These are phyloP conservation scores for Blastobotrys persicus DNA, from an alignment of 1,139 yeast genomes.

Conservation along the genomic window DNA sequence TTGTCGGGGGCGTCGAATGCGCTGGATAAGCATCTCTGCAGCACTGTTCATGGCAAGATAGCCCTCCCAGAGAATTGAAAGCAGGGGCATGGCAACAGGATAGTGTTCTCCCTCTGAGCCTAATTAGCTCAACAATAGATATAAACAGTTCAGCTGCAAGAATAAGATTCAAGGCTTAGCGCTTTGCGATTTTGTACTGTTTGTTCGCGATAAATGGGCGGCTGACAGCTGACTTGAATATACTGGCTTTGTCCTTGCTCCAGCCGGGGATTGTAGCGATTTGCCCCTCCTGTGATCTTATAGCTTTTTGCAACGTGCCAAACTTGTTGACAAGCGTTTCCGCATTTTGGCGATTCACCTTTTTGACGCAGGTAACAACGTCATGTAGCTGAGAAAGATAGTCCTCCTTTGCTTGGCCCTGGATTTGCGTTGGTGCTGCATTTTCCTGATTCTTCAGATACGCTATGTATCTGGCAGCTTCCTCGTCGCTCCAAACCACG, in stretches of 20 bases:
- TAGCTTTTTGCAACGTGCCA: conserved; percentile 51
- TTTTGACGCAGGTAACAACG: conserved; percentile 50
- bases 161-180: too few species aligned
- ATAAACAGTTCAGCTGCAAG: too few species aligned
- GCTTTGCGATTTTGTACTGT: conserved; percentile 8
- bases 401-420: conserved; percentile 46
- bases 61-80: conserved; percentile 3
- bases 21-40: not conserved
- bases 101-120: too few species aligned
- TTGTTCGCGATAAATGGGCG: conserved; percentile 49
- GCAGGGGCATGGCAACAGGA: conserved; percentile 5
- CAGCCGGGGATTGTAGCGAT: conserved; percentile 47
- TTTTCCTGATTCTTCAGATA: conserved; percentile 36
- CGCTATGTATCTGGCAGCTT: conserved; percentile 74
- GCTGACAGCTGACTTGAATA: conserved; percentile 46
- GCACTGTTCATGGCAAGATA: conserved; percentile 1
- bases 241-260: conserved; percentile 52
- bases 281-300: conserved; percentile 40
- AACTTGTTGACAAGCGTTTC: conserved; percentile 52
- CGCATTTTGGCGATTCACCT: conserved; percentile 61
- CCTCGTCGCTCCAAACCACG: conserved; percentile 78
- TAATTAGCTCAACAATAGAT: too few species aligned
- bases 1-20: not conserved
- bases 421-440: conserved; percentile 40
- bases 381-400: conserved; percentile 52